Conservation (phyloP, 1,284 basidiomycete genomes). For the Fomes fomentarius region DNA sequence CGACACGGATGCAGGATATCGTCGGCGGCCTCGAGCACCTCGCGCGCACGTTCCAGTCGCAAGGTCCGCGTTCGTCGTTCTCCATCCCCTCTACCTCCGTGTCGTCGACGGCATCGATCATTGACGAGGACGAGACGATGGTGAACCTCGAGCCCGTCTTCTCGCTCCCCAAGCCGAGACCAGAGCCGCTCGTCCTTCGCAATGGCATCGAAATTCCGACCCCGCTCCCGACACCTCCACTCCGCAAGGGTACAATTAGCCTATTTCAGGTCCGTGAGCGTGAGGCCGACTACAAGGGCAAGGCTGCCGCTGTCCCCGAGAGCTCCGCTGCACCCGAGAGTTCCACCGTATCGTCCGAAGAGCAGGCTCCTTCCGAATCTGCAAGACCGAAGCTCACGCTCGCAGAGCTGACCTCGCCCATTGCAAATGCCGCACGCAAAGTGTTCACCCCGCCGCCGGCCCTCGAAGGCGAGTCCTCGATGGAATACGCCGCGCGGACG, state of each 20-base stretch:
- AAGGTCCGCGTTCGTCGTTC: constrained; percentile 10
- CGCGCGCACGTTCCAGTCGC: constrained; percentile 37
- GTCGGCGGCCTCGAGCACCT: constrained; percentile 53
- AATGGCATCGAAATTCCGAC: neutral
- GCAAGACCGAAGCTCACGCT: neutral
- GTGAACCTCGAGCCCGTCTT: constrained; percentile 17
- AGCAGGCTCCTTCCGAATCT: neutral
- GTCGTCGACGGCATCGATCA: constrained; percentile 21
- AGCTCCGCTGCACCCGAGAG: no score
- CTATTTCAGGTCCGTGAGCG: neutral
- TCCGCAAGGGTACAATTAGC: neutral
- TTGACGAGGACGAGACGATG: constrained; percentile 22
- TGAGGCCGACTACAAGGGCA: neutral
- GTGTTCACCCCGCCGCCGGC: constrained; percentile 8
- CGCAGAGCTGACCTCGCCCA: neutral
- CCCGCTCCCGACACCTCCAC: constrained; percentile 2
- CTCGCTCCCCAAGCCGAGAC: constrained; percentile 7
- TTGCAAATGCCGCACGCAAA: constrained; percentile 5
- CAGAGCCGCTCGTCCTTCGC: neutral
- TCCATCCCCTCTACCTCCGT: constrained; percentile 8
- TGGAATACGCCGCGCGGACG: constrained; percentile 33
- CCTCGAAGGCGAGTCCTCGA: constrained; percentile 10
- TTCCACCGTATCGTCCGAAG: no score
- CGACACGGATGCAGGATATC: constrained; percentile 48
- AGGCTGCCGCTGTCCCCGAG: neutral